Conservation (phyloP, 1,139 yeast genomes). For the Lipomyces yarrowii region DNA sequence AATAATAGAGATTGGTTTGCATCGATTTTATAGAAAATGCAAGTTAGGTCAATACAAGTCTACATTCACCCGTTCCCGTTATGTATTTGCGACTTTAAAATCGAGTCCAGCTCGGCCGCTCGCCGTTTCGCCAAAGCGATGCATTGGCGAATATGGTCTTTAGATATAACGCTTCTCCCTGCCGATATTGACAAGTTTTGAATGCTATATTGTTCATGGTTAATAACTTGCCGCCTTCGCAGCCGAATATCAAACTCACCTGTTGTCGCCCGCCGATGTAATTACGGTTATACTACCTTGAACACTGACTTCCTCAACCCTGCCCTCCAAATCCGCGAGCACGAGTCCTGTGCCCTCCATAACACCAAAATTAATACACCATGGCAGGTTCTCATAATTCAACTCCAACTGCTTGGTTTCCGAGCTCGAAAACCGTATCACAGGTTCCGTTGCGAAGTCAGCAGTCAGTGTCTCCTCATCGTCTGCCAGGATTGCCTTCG, state of each 20-base stretch:
- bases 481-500: conserved; percentile 40
- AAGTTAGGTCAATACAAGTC: not conserved
- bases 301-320: conserved; percentile 25
- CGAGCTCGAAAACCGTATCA: conserved; percentile 6
- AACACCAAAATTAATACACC: conserved; percentile 27
- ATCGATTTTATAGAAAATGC: not conserved
- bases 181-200: conserved; percentile 12
- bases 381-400: conserved; percentile 17
- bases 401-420: conserved; percentile 3
- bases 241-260: not conserved
- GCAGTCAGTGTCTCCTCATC: conserved; percentile 9
- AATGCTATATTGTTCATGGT: not conserved
- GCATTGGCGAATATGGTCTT: conserved; percentile 14
- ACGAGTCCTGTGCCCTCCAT: conserved; percentile 10
- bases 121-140: conserved; percentile 19
- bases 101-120: conserved; percentile 17
- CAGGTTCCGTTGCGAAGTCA: not conserved
- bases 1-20: not conserved
- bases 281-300: conserved; percentile 23
- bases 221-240: not conserved
- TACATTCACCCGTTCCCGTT: not conserved
- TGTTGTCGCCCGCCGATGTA: not conserved
- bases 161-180: conserved; percentile 15
- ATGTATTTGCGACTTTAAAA: not conserved
- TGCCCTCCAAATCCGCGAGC: conserved; percentile 30